Conservation (phyloP, 2,329 filamentous ascomycete species). For the Talaromyces islandicus region DNA sequence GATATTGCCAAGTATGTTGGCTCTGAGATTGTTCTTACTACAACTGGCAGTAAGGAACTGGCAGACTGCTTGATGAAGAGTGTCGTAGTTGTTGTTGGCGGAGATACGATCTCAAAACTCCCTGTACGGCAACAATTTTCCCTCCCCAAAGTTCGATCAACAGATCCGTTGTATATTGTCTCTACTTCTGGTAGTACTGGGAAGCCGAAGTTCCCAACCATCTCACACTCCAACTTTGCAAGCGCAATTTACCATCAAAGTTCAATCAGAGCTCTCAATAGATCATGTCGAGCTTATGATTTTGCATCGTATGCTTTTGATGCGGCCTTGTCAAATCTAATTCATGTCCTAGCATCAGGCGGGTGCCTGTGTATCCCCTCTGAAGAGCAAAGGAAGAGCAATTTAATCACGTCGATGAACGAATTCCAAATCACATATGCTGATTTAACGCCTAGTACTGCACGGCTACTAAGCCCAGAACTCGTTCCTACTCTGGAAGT, state of each 20-base stretch:
- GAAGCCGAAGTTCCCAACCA: conserved; percentile 51
- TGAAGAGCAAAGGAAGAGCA: conserved; percentile 33
- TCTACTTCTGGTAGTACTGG: conserved; percentile 54
- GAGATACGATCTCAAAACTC: neutral
- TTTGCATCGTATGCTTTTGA: conserved; percentile 53
- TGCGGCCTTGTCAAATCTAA: conserved; percentile 48
- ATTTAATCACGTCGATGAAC: conserved; percentile 36
- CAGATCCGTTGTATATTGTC: conserved; percentile 48
- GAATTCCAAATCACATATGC: conserved; percentile 48
- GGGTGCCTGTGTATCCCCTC: conserved; percentile 56
- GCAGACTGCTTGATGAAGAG: neutral
- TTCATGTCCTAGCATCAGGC: conserved; percentile 50
- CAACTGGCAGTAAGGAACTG: neutral
- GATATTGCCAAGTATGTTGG: neutral
- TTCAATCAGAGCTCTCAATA: conserved; percentile 42
- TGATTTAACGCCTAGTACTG: conserved; percentile 56
- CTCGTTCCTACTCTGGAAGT: neutral
- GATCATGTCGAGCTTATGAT: conserved; percentile 48
- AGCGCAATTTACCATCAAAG: conserved; percentile 56
- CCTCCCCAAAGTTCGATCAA: neutral
- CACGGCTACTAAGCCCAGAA: conserved; percentile 20
- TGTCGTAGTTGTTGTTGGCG: neutral
- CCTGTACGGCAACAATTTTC: neutral
- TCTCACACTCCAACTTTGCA: conserved; percentile 54
- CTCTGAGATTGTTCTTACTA: neutral